These are phyloP conservation scores for Apostasia shenzhenica DNA, from an alignment of 106 monocot genomes.

Conservation along the genomic window DNA sequence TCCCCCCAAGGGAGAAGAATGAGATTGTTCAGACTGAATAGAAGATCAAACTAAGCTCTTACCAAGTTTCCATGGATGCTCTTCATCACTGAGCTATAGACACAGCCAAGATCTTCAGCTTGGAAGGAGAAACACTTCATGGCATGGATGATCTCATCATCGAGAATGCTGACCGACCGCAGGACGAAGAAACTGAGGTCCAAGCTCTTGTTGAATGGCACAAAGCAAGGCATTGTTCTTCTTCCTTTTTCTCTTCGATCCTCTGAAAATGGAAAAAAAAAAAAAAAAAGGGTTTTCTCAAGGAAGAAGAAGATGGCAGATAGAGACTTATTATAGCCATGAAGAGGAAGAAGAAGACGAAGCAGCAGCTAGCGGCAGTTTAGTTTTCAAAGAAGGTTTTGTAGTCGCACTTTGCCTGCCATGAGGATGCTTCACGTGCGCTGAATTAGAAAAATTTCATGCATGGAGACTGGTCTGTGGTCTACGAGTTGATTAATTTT, in stretches of 20 bases:
- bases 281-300: background rate
- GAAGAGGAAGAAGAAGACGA: background rate
- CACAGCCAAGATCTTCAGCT: slow-evolving; percentile 30
- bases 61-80: slow-evolving; percentile 43
- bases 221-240: slow-evolving; percentile 27
- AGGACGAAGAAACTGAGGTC: slow-evolving; percentile 25
- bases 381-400: background rate
- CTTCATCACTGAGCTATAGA: slow-evolving; percentile 22
- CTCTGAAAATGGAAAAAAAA: background rate
- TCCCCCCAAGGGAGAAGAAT: no score
- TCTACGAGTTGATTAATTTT: no score
- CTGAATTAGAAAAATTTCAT: no score
- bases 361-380: background rate
- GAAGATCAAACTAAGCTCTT: background rate
- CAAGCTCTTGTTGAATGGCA: slow-evolving; percentile 27
- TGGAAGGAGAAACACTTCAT: slow-evolving; percentile 31
- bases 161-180: slow-evolving; percentile 10
- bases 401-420: slow-evolving; percentile 2
- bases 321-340: background rate
- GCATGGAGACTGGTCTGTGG: no score
- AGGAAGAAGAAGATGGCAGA: background rate
- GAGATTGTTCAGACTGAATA: no score
- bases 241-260: background rate
- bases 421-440: no score
- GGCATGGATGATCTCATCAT: slow-evolving; percentile 26